Evolutionary conservation across 129 eudicot species (phyloP).

Genomic region (Pittosporum tobira): DNA sequence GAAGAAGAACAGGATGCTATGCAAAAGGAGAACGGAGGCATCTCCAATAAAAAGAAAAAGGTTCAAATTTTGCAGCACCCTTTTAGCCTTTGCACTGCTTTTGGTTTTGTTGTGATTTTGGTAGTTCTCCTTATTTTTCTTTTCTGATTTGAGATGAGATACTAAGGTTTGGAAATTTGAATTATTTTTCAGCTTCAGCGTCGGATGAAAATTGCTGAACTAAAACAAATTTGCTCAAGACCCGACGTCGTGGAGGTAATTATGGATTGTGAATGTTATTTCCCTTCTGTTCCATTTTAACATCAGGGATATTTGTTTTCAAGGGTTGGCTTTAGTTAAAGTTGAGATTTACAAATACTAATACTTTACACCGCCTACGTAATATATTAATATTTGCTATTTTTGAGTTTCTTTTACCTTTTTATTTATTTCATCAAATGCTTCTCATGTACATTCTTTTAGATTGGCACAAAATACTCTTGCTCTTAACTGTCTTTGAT

Average conservation of each 20-base stretch:
- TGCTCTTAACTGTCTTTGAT: too few relatives aligned
- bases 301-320: background rate
- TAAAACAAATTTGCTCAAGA: constrained; percentile 79
- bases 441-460: background rate
- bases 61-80: constrained; percentile 23
- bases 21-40: constrained; percentile 72
- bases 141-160: background rate
- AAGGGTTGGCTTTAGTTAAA: background rate
- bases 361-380: too few relatives aligned
- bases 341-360: too few relatives aligned
- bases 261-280: background rate
- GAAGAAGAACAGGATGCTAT: constrained; percentile 82
- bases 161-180: background rate
- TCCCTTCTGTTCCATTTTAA: background rate
- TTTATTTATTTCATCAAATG: background rate
- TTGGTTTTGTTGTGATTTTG: background rate
- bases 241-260: constrained; percentile 98
- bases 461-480: too few relatives aligned
- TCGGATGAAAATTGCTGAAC: constrained; percentile 94
- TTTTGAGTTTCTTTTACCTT: background rate
- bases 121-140: constrained; percentile 2
- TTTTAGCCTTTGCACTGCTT: background rate
- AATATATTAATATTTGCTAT: too few relatives aligned
- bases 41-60: constrained; percentile 96
- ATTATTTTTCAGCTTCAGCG: constrained; percentile 70